Evolutionary conservation across 2,329 filamentous ascomycete species (phyloP).

Genomic region (Aaosphaeria arxii): DNA sequence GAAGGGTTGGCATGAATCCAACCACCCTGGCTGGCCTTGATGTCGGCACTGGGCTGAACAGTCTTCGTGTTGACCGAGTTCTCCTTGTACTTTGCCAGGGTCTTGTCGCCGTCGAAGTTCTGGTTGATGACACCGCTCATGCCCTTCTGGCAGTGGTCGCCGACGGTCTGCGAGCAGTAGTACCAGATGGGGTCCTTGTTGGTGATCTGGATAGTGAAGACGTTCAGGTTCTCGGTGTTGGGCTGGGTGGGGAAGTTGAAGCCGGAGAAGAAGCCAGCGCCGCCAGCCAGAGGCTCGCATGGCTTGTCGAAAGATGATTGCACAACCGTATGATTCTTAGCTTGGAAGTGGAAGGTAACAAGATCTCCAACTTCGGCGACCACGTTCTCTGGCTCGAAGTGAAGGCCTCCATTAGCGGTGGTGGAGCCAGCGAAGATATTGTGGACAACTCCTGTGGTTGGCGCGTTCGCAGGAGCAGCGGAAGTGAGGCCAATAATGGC

Average conservation of each 20-base stretch:
- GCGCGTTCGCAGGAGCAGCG: slow-evolving; percentile 12
- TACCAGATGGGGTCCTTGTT: slow-evolving; percentile 72
- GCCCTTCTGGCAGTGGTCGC: slow-evolving; percentile 65
- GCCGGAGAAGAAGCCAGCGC: slow-evolving; percentile 56
- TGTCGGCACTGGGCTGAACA: slow-evolving; percentile 17
- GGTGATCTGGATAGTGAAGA: slow-evolving; percentile 67
- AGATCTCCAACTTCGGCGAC: slow-evolving; percentile 27
- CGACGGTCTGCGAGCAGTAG: slow-evolving; percentile 66
- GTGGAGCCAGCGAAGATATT: slow-evolving; percentile 25
- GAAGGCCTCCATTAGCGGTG: slow-evolving; percentile 21
- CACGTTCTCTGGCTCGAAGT: slow-evolving; percentile 33
- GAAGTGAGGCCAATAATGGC: slow-evolving; percentile 16
- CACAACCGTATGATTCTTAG: slow-evolving; percentile 70
- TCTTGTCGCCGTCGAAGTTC: slow-evolving; percentile 23
- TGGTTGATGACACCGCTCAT: slow-evolving; percentile 73
- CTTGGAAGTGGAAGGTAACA: slow-evolving; percentile 50
- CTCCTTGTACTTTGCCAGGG: slow-evolving; percentile 26
- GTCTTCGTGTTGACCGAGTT: slow-evolving; percentile 17
- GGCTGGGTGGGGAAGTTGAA: slow-evolving; percentile 55
- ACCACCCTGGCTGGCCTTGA: slow-evolving; percentile 16
- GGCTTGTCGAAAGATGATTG: slow-evolving; percentile 71
- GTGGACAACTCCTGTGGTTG: slow-evolving; percentile 22
- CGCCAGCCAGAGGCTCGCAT: slow-evolving; percentile 58
- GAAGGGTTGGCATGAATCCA: slow-evolving; percentile 17
- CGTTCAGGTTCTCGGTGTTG: slow-evolving; percentile 26